Conservation (phyloP, 1,284 basidiomycete species). For the Boletus albobrunnescens region DNA sequence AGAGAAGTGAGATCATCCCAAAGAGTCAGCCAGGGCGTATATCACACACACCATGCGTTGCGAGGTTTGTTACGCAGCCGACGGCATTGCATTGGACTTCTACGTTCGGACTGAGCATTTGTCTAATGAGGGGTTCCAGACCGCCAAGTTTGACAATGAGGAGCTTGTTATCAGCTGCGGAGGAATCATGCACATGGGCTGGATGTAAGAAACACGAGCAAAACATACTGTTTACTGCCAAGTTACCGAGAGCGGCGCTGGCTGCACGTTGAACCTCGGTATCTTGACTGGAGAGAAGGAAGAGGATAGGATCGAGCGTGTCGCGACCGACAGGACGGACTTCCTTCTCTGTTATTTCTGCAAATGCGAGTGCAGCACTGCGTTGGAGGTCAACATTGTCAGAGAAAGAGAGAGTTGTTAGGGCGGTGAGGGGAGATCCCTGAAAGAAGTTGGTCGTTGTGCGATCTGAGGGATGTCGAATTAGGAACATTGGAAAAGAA, state of each 20-base stretch:
- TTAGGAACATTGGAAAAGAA: slow-evolving; percentile 10
- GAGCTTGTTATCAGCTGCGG: slow-evolving; percentile 94
- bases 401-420: slow-evolving; percentile 97
- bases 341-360: slow-evolving; percentile 99
- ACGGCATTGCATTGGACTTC: slow-evolving; percentile 99
- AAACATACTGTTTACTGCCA: slow-evolving; percentile 93
- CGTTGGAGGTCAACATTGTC: slow-evolving; percentile 99
- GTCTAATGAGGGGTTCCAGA: slow-evolving; percentile 95
- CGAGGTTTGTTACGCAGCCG: slow-evolving; percentile 98
- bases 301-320: slow-evolving; percentile 97
- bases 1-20: slow-evolving; percentile 4
- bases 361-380: slow-evolving; percentile 96
- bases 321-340: slow-evolving; percentile 95
- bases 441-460: slow-evolving; percentile 95
- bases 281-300: slow-evolving; percentile 96
- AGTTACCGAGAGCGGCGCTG: slow-evolving; percentile 95
- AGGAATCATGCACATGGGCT: slow-evolving; percentile 20
- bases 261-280: slow-evolving; percentile 98
- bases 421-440: slow-evolving; percentile 86
- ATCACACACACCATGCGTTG: slow-evolving; percentile 80
- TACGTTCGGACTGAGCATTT: slow-evolving; percentile 99
- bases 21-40: slow-evolving; percentile 5
- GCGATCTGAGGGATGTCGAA: slow-evolving; percentile 61
- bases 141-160: slow-evolving; percentile 98
- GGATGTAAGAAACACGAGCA: slow-evolving; percentile 18